Base-by-base conservation (phyloP, 345 rosid species). In the Stellera chamaejasme region DNA sequence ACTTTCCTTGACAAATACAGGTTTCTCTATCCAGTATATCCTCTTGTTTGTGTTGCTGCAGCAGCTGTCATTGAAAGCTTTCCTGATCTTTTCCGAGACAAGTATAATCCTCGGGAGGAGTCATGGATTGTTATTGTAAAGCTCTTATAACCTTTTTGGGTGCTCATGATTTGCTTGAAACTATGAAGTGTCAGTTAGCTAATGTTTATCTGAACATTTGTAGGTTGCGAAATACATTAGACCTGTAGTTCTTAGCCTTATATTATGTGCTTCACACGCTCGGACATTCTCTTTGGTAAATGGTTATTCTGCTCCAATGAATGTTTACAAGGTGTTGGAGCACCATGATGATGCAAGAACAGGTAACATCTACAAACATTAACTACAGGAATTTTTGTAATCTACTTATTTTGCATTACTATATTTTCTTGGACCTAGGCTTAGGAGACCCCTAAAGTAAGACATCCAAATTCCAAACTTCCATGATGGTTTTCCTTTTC, bases 1-100 rank as follows among this genome's bases (percentile, higher is more conserved):
- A 25, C 27, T 48, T 28, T 52, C 16, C 50, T 8, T 64, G 47
- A 14, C 54, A 12, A 14, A 41, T 64, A 54, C 92, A 93, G 99
- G 79, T 93, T 93, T 62, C 95, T 93, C 15, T 93, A 93, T 77
- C 95, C 97, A 16, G 68, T 93, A 64, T 89, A 89, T 75, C 99
- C 95, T 16, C 92, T 93, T 64, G 74, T 93, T 70, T 89, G 97
- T 72, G 77, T 93, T 62, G 92, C 97, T 70, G 97, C 99, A 13
- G 78, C 97, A 56, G 90, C 88, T 59, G 96, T 93, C 63, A 93
- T 93, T 61, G 99, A 89, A 71, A 89, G 87, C 80, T 87, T 93
- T 61, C 99, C 97, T 54, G 91, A 85, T 77, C 77, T 89, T 58
- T 87, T 93, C 69, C 77, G 71, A 36, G 83, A 85, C 60, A 77